Evolutionary conservation across 164 flowering plant genomes (phyloP).

Genomic region (Piper longum): DNA sequence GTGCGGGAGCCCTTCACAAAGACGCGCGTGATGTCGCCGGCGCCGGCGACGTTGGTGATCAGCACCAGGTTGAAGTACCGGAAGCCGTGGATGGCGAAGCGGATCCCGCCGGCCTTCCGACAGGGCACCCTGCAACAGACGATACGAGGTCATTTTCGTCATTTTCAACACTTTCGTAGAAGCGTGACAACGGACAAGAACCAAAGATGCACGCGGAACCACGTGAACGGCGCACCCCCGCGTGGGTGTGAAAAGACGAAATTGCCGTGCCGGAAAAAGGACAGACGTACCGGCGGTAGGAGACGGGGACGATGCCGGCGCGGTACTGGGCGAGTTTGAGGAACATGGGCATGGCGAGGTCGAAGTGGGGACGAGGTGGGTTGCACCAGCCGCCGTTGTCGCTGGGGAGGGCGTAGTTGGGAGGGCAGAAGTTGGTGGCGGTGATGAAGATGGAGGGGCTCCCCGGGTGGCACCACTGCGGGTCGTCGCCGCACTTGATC

Average conservation of each 20-base stretch:
- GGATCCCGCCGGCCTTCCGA: conserved; percentile 55
- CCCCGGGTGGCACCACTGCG: conserved; percentile 37
- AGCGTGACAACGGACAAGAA: no score
- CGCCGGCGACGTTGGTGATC: conserved; percentile 71
- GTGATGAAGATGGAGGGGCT: conserved; percentile 32
- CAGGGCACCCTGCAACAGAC: conserved; percentile 50
- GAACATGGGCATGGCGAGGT: conserved; percentile 11
- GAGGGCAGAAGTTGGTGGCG: no score
- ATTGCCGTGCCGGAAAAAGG: background rate
- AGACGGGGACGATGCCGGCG: conserved; percentile 48
- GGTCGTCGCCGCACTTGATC: conserved; percentile 32
- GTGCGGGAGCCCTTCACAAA: conserved; percentile 38
- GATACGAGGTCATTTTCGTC: background rate
- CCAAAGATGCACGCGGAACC: no score
- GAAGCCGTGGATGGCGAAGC: conserved; percentile 43
- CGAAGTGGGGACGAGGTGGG: conserved; percentile 46
- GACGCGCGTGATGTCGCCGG: conserved; percentile 48
- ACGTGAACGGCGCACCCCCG: no score
- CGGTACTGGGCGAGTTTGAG: conserved; percentile 37
- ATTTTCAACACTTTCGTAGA: no score
- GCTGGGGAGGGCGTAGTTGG: conserved; percentile 12
- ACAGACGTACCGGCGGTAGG: conserved; percentile 29
- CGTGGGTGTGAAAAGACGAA: background rate
- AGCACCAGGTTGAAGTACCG: conserved; percentile 24
- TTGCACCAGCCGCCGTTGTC: conserved; percentile 57